A percentile compares a stretch with the other conserved stretches of the same genome.
Evolutionary conservation across 176 grass and related monocot genomes (phyloP).

Genomic region (Aegilops umbellulata): DNA sequence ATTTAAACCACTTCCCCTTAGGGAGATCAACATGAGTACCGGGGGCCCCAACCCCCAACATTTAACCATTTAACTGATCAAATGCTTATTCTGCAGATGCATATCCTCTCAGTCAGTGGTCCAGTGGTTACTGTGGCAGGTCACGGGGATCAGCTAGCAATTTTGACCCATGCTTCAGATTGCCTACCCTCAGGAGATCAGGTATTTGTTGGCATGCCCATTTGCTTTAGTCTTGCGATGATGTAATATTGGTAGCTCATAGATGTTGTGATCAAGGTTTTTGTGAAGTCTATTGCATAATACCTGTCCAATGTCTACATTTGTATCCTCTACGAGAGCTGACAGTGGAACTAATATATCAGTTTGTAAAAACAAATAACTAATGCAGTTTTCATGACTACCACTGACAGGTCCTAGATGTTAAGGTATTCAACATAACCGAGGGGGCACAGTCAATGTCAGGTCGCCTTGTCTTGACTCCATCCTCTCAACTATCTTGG

Average conservation of each 20-base stretch:
- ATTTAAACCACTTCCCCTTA: too few relatives aligned
- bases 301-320: not conserved
- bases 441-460: slow-evolving; percentile 45
- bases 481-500: slow-evolving; percentile 75
- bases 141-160: slow-evolving; percentile 65
- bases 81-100: slow-evolving; percentile 53
- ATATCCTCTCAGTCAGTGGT: slow-evolving; percentile 81
- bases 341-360: not conserved
- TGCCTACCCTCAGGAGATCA: slow-evolving; percentile 93
- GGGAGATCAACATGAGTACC: too few relatives aligned
- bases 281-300: not conserved
- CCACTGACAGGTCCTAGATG: slow-evolving; percentile 63
- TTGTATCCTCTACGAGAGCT: not conserved
- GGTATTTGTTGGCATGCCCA: slow-evolving; percentile 29
- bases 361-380: not conserved
- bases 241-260: not conserved
- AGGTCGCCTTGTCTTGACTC: slow-evolving; percentile 58
- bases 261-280: not conserved
- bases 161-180: slow-evolving; percentile 90
- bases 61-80: not conserved
- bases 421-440: slow-evolving; percentile 72
- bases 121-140: slow-evolving; percentile 79
- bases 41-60: not conserved
- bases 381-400: slow-evolving; percentile 20
- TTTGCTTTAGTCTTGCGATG: not conserved